Evolutionary conservation across 352 stramenopile species (phyloP).

Genomic region (Globisporangium parvum): DNA sequence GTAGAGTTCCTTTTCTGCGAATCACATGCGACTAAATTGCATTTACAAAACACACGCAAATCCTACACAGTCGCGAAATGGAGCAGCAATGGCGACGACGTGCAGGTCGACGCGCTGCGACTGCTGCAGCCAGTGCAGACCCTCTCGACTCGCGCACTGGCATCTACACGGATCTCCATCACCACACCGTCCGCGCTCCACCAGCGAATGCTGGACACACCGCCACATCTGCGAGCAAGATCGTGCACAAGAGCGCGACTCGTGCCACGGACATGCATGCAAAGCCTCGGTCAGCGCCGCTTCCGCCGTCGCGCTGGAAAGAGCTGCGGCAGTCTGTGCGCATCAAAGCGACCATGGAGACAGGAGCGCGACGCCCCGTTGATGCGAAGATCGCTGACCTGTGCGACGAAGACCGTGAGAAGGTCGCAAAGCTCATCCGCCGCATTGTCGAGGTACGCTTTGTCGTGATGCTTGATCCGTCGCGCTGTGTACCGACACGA

Average conservation of each 20-base stretch:
- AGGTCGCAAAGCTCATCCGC: slow-evolving; percentile 71
- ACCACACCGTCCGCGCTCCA: neutral
- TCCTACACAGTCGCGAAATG: slow-evolving; percentile 2
- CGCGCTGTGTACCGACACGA: neutral
- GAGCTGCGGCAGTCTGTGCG: slow-evolving; percentile 60
- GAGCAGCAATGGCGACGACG: slow-evolving; percentile 14
- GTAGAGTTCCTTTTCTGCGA: slow-evolving; percentile 1
- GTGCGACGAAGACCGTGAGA: slow-evolving; percentile 69
- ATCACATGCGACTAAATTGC: neutral
- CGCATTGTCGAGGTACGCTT: slow-evolving; percentile 58
- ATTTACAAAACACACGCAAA: neutral
- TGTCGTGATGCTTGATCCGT: neutral
- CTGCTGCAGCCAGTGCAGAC: neutral
- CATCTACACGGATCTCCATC: too few relatives aligned
- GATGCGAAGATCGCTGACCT: slow-evolving; percentile 60
- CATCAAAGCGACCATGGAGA: slow-evolving; percentile 46
- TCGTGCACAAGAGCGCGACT: slow-evolving; percentile 11
- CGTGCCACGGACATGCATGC: neutral
- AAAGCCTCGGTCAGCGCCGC: slow-evolving; percentile 2
- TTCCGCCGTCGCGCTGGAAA: slow-evolving; percentile 49
- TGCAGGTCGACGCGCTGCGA: slow-evolving; percentile 4
- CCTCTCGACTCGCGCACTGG: neutral
- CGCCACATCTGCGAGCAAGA: slow-evolving; percentile 10
- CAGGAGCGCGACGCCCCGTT: slow-evolving; percentile 4
- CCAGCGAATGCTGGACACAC: slow-evolving; percentile 6